Evolutionary conservation across 1,139 yeast species (phyloP).

Genomic region (Spathaspora sp.): DNA sequence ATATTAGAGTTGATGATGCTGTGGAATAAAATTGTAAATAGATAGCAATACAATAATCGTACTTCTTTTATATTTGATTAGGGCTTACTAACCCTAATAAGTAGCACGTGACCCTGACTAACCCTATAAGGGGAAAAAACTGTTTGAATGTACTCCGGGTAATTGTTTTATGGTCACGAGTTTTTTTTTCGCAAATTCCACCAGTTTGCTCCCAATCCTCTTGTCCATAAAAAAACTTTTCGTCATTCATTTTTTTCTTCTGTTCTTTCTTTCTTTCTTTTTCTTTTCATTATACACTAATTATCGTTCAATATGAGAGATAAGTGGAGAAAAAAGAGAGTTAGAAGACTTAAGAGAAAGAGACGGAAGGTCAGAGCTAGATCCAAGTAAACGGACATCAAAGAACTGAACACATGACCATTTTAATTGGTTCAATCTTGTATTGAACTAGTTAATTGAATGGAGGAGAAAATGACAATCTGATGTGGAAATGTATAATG

Average conservation of each 20-base stretch:
- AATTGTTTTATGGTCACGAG: background rate
- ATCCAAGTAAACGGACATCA: constrained; percentile 79
- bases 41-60: background rate
- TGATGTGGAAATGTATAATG: background rate
- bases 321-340: constrained; percentile 99
- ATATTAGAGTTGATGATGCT: constrained; percentile 19
- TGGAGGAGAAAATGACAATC: background rate
- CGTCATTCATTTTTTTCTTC: constrained; percentile 2
- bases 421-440: background rate
- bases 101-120: background rate
- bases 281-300: constrained; percentile 20
- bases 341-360: constrained; percentile 99
- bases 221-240: constrained; percentile 5
- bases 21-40: constrained; percentile 15
- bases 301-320: constrained; percentile 66
- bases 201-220: background rate
- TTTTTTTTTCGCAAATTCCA: background rate
- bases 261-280: constrained; percentile 12
- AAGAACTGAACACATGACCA: background rate
- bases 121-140: background rate
- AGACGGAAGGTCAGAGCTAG: constrained; percentile 99
- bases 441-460: background rate
- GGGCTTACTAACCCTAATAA: constrained; percentile 2
- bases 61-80: background rate
- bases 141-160: background rate